Evolutionary conservation across 1,139 yeast genomes (phyloP), one percentile per base, ranked within the genome.

Genomic region (Scheffersomyces lignicola): DNA sequence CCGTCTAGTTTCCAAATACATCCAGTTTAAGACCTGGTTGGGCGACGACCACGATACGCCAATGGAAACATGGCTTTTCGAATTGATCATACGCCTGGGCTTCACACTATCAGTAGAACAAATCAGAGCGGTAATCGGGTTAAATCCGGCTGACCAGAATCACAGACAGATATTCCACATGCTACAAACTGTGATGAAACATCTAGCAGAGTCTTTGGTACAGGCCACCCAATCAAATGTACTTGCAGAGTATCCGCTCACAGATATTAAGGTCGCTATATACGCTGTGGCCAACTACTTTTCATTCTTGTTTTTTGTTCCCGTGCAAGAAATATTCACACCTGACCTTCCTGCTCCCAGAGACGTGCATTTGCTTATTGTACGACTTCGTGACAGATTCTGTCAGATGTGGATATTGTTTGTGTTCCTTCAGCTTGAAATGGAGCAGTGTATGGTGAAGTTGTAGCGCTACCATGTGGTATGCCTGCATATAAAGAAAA

Each of bases 211-310:
- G 22, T 22, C 35, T 6, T 31, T 55, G 7, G 39, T 31, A 18
- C 25, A 27, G 2, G 17, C 28, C n/a, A 40, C 43, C 3, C 29
- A 24, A 7, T 32, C 40, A 7, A 18, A 29, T 4, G 31, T 35
- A 21, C 39, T 51, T 14, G 28, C 39, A 12, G 47, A 47, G 3
- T 45, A 47, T 34, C 60, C 62, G 2, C 31, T 57, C 23, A 52
- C 58, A 1, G 52, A 55, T 35, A 29, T 57, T 15, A 47, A 50
- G 14, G 42, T 44, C 9, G 36, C 50, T 1, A 49, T 55, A 32
- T 55, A 48, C 24, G 33, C 43, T 16, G 44, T 57, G 12, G 60
- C 59, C 1, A 42, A 42, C n/a, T 30, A 41, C 8, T 56, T 41
- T 38, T 47, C 46, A 12, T 40, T 47, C 3, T 34, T 56, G 4